Base-by-base conservation (phyloP, 768 basidiomycete species). In the Scleroderma bovista region DNA sequence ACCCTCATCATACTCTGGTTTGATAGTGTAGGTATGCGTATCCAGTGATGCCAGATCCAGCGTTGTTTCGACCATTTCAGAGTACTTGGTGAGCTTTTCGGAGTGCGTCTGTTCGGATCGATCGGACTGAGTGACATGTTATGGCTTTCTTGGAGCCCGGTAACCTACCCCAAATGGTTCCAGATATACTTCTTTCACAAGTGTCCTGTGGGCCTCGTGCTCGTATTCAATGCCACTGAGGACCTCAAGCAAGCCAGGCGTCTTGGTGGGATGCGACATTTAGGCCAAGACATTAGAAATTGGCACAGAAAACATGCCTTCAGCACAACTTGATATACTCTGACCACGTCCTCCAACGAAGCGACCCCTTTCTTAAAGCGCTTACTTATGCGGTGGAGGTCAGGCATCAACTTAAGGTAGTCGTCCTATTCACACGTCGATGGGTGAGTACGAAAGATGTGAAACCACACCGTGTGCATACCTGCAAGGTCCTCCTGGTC, bases 61-160 rank as follows among this genome's bases (percentile, higher is more conserved):
- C 0, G 96, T 98, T 53, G 90, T 84, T 64, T 98, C 93, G 2
- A 98, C 94, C 89, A 98, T 94, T 53, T 93, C 89, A 3, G 78
- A 75, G 58, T 93, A 95, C 61, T 90, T 90, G 12, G 73, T 74
- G 5, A 98, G 78, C 45, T 72, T 82, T 1, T 63, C 66, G 16
- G 78, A 69, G 54, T 80, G 77, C 55, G 83, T 75, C 92, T 94
- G 57, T n/a, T 34, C 38, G 42, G 3, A 26, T 37, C 12, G 6
- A 23, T 39, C 24, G 31, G 11, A 29, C 16, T 20, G 13, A 22
- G 23, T 29, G 9, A 29, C 26, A 9, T 9, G 26, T 29, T 29
- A 29, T 9, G 26, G 26, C 9, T 29, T 29, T 29, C 26, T 4
- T 4, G 26, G 26, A 9, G 4, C 4, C 26, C 26, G 26, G 26